These are phyloP conservation scores for Barnettozyma vustinii DNA, from an alignment of 805 yeast species.

Conservation along the genomic window DNA sequence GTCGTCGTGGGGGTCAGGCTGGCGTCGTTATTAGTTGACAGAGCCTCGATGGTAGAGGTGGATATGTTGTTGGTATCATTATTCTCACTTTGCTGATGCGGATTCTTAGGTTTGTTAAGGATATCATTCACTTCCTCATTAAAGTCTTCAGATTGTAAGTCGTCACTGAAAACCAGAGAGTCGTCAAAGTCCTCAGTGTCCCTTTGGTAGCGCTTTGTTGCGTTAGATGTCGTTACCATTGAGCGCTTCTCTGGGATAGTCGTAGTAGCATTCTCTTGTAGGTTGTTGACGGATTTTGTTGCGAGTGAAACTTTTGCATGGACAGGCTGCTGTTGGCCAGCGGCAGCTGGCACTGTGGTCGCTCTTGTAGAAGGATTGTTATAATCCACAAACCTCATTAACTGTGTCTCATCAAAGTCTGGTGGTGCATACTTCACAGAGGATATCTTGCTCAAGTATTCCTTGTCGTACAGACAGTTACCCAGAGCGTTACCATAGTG, in stretches of 20 bases:
- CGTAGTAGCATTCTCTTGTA: neutral
- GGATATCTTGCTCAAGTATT: conserved; percentile 44
- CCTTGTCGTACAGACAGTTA: conserved; percentile 77
- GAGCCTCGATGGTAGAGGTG: neutral
- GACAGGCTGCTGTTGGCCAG: neutral
- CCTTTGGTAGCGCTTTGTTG: conserved; percentile 5
- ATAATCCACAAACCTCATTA: conserved; percentile 29
- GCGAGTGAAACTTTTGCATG: neutral
- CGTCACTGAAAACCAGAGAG: conserved; percentile 50
- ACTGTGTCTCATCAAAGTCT: conserved; percentile 38
- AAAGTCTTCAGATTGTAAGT: conserved; percentile 32
- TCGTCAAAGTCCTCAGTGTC: conserved; percentile 42
- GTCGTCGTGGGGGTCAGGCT: conserved; percentile 1
- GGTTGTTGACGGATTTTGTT: neutral
- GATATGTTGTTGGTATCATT: conserved; percentile 1
- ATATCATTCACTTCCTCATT: conserved; percentile 25
- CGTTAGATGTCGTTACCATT: neutral
- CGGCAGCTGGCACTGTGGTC: conserved; percentile 10
- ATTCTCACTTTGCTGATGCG: conserved; percentile 12
- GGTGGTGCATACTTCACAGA: conserved; percentile 40
- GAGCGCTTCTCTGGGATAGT: conserved; percentile 18
- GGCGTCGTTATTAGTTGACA: conserved; percentile 12
- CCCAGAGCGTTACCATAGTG: conserved; percentile 82
- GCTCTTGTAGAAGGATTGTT: conserved; percentile 12
- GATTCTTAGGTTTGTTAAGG: conserved; percentile 16